Evolutionary conservation across 75 land plant species (phyloP), one percentile per base, ranked within the genome.

Genomic region (Picea glauca): DNA sequence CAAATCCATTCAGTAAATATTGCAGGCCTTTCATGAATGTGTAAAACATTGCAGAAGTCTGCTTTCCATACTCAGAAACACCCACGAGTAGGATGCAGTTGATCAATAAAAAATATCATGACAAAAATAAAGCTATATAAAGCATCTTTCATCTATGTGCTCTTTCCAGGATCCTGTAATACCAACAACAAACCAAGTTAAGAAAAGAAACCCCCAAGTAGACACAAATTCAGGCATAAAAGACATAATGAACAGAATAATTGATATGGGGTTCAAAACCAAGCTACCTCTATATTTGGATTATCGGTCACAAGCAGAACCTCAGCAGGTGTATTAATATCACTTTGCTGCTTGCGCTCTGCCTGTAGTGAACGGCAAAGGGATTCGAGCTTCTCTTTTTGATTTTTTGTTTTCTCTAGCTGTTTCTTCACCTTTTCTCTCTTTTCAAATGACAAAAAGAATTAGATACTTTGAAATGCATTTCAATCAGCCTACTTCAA

Each of bases 311-410:
- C n/a, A 11, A 70, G 12, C n/a, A 23, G 43, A 70, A 18, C 74
- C 23, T 20, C 46, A 70, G 12, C n/a, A 21, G 23, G 15, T n/a
- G 74, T 70, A 70, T 40, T n/a, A 40, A 20, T 8, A 20, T 9
- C 50, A 68, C 73, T 46, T 70, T 70, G 74, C 60, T 90, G 86
- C 46, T 93, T 93, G 72, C 98, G 90, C 81, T 93, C 98, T 56
- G 93, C 96, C 68, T 95, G 98, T 60, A 95, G 86, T 18, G 96
- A 88, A 50, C 98, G 86, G 58, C 98, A 95, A 14, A 95, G 82
- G 12, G 96, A 87, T 78, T 95, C 98, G 38, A 95, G 88, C 82
- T 91, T 93, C 58, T 93, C 93, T 78, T 93, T 95, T 82, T 93
- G 98, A 70, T 89, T 93, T 84, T 87, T 91, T 30, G 81, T 78